phyloP scores from a whole-genome alignment of 108 stramenopile genomes.

The Aureococcus anophagefferens region DNA sequence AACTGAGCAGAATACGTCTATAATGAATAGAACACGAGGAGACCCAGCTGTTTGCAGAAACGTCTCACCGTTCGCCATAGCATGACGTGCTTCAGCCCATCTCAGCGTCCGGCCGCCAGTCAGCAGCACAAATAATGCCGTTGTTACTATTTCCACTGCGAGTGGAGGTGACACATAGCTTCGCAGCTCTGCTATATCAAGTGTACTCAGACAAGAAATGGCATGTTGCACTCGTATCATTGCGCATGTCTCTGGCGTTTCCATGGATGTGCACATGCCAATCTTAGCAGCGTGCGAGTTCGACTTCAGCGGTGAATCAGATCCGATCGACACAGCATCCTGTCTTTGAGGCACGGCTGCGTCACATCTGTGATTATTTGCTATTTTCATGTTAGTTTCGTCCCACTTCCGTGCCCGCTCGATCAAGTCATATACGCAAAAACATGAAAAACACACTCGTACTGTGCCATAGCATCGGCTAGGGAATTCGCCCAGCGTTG shows the following conservation, averaged over 20 bases:
- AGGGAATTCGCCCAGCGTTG: background rate
- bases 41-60: no score
- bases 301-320: no score
- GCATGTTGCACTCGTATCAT: no score
- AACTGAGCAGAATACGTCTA: no score
- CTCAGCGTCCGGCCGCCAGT: background rate
- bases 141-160: constrained; percentile 2
- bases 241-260: no score
- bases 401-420: background rate
- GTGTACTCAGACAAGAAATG: background rate
- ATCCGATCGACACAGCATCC: no score
- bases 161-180: constrained; percentile 5
- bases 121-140: background rate
- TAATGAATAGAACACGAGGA: no score
- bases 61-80: constrained; percentile 5
- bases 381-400: no score
- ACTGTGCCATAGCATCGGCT: background rate
- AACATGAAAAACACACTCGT: background rate
- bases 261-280: no score
- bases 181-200: constrained; percentile 7
- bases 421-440: background rate
- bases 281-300: no score
- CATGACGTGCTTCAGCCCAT: background rate
- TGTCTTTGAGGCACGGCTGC: no score
- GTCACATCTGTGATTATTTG: no score